Evolutionary conservation across 1,284 basidiomycete species (phyloP).

Genomic region (Mycena citricolor): DNA sequence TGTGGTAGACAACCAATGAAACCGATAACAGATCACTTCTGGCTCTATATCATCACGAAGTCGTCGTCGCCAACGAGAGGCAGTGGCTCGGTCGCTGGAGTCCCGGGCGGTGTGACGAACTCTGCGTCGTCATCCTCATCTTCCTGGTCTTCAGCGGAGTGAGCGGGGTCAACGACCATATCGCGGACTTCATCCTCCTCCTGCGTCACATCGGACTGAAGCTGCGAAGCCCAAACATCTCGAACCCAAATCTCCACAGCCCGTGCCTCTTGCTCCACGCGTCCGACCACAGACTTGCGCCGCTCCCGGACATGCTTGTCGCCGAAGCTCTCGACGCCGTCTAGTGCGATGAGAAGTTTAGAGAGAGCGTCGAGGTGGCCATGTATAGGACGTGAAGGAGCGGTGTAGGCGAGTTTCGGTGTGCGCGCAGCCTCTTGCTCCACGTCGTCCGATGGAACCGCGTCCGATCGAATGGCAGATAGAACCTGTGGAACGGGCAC

Average conservation of each 20-base stretch:
- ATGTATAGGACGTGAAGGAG: conserved; percentile 51
- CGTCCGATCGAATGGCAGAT: neutral
- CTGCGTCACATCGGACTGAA: neutral
- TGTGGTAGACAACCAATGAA: no score
- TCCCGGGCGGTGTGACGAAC: conserved; percentile 8
- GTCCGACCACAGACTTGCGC: conserved; percentile 57
- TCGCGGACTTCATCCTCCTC: conserved; percentile 15
- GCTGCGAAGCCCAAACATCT: conserved; percentile 32
- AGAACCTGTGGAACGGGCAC: conserved; percentile 23
- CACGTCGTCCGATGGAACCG: no score
- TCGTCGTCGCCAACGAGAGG: conserved; percentile 5
- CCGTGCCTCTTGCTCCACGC: conserved; percentile 58
- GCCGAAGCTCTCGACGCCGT: conserved; percentile 67
- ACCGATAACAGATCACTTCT: conserved; percentile 16
- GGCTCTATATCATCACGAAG: conserved; percentile 1
- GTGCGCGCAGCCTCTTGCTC: conserved; percentile 6
- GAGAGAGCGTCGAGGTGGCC: conserved; percentile 49
- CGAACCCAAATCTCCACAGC: conserved; percentile 37
- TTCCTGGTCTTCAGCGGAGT: conserved; percentile 6
- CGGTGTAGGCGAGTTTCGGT: conserved; percentile 47
- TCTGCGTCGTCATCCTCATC: conserved; percentile 17
- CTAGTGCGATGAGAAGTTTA: conserved; percentile 61
- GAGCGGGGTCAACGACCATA: conserved; percentile 19
- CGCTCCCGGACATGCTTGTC: conserved; percentile 53
- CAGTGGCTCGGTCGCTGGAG: conserved; percentile 7